A percentile compares a stretch with the other conserved stretches of the same genome.
Conservation (phyloP, 257 asterid species). For the Rauvolfia tetraphylla region DNA sequence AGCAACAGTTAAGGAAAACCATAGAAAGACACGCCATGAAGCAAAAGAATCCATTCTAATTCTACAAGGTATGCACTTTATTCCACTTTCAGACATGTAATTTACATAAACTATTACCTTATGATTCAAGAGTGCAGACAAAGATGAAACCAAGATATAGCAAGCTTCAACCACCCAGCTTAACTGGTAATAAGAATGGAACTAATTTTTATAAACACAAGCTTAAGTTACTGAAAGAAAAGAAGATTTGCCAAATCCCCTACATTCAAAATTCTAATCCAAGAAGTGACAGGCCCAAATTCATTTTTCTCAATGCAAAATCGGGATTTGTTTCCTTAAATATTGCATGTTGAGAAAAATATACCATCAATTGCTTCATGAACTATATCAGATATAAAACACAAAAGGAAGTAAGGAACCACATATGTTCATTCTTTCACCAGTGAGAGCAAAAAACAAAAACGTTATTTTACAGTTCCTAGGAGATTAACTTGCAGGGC, state of each 20-base stretch:
- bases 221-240: not conserved
- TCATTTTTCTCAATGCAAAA: not conserved
- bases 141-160: not conserved
- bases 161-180: not conserved
- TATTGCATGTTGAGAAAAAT: not conserved
- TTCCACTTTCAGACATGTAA: not conserved
- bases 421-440: not conserved
- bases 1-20: not conserved
- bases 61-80: not conserved
- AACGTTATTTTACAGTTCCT: not conserved
- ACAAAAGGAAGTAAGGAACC: not conserved
- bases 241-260: not conserved
- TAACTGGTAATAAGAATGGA: not conserved
- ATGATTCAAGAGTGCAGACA: not conserved
- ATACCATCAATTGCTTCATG: not conserved
- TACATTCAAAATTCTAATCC: constrained; percentile 6
- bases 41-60: not conserved
- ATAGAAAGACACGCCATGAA: not conserved
- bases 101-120: not conserved
- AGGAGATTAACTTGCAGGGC: not conserved
- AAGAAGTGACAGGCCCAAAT: not conserved
- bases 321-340: not conserved
- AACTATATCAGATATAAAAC: not conserved
- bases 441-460: not conserved
- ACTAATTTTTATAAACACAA: not conserved